Evolutionary conservation across 768 basidiomycete genomes (phyloP), one percentile per base, ranked within the genome.

Genomic region (Tylopilus subfusipes): DNA sequence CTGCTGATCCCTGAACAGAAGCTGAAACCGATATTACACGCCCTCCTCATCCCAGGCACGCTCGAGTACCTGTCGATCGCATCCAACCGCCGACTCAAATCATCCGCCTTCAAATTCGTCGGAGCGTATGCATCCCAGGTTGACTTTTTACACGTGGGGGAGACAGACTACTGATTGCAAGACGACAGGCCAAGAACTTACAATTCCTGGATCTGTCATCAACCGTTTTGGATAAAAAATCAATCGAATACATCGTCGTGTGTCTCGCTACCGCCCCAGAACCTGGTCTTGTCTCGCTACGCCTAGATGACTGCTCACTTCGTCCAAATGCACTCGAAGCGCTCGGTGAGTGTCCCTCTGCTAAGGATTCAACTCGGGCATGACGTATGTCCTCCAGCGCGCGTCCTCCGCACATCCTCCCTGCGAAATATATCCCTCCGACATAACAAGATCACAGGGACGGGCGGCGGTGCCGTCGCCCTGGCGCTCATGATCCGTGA

Each of bases 401-500:
- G 93, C 52, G 84, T 83, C 14, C 83, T 98, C 18, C 88, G 96
- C 5, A 84, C 82, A 0, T 93, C 93, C 0, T 85, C 86, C 0
- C 72, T 99, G 53, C 82, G 84, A 54, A 93, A 99, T 65, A 85
- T 99, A 46, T 96, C 93, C 5, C 73, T 99, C 22, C 83, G 96
- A 16, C 82, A 91, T 43, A 98, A 99, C 71, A 82, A 83, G 40
- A 97, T 98, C 63, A 83, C 79, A 31, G 80, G 85, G 0, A 81
- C 88, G 0, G 93, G 94, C 31, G 93, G 90, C 7, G 93, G 93
- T 31, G 93, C 89, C 9, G 93, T 98, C 6, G 90, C 93, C 0
- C 78, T 98, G 13, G 94, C 96, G 0, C 79, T 97, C 48, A 95
- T 99, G 92, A 94, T 98, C 58, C 83, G 90, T 48, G 96, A 99